Evolutionary conservation across 352 stramenopile genomes (phyloP), one percentile per base, ranked within the genome.

Genomic region (Phytophthora tubulina): DNA sequence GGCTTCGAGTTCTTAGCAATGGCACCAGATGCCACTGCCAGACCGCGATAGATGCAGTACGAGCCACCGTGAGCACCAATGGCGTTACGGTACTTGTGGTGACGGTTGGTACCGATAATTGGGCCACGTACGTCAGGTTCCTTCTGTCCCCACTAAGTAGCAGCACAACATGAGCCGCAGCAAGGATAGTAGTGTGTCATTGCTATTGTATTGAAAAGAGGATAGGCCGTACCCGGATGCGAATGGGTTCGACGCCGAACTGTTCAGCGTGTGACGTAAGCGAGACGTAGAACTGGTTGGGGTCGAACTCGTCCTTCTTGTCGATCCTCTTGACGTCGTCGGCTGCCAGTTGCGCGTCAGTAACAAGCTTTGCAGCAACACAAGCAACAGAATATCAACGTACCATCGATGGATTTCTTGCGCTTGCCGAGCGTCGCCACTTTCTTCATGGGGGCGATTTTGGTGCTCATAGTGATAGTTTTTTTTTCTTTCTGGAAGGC

Each of bases 21-120:
- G n/a, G 84, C 85, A 13, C 88, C 88, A 5, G 87, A 86, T 5
- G 89, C 89, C 68, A 96, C 97, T 10, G 98, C 97, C 13, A 99
- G 76, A 11, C 97, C 98, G 31, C 97, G 98, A 72, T 99, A 99
- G 72, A 99, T 96, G 73, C 96, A 99, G 82, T 99, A 99, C 27
- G 91, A 98, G 15, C 98, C 98, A 17, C 94, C 93, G 72, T 99
- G 98, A 0, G 98, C 98, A 7, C 98, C 98, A 69, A 99, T 99
- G 52, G 97, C 97, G 78, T 99, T 99, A 35, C 97, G 86, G 70
- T 99, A 98, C 55, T 96, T 93, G 62, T 97, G 91, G 78, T 99
- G 96, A 62, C 96, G 90, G 60, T 98, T 98, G 4, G 97, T 99
- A 54, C 94, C 97, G 74, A 99, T 98, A 70, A 99, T 88, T 11